These are phyloP conservation scores for Torrubiella hemipterigena DNA, from an alignment of 2,329 filamentous ascomycete genomes.

Conservation along the genomic window DNA sequence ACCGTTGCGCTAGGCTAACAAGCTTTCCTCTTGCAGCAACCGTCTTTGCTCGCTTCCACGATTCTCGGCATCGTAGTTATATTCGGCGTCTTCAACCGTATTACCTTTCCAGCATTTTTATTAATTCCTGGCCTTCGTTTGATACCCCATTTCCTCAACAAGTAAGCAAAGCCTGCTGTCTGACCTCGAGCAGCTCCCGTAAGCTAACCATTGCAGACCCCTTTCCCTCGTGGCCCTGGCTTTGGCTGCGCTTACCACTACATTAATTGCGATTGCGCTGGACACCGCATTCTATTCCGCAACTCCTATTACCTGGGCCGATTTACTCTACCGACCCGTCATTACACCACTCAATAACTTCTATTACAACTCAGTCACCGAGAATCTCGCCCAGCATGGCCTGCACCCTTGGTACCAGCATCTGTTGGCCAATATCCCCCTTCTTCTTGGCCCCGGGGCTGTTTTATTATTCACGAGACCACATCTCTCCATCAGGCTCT, in stretches of 20 bases:
- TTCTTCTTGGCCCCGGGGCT: constrained; percentile 60
- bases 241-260: constrained; percentile 53
- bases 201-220: constrained; percentile 28
- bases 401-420: constrained; percentile 73
- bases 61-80: constrained; percentile 72
- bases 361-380: constrained; percentile 57
- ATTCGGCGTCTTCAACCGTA: constrained; percentile 88
- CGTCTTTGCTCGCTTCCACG: constrained; percentile 63
- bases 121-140: constrained; percentile 73
- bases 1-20: no score
- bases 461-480: constrained; percentile 46
- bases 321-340: constrained; percentile 51
- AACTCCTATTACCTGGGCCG: constrained; percentile 50
- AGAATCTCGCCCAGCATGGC: constrained; percentile 64
- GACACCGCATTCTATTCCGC: constrained; percentile 77
- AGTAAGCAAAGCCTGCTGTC: constrained; percentile 36
- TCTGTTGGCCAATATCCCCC: constrained; percentile 54
- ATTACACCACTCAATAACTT: constrained; percentile 72
- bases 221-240: constrained; percentile 51
- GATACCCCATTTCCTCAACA: constrained; percentile 73
- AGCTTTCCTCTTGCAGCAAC: constrained; percentile 54
- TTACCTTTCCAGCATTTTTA: constrained; percentile 92
- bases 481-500: constrained; percentile 48
- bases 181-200: neutral
- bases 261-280: constrained; percentile 60